A percentile compares a stretch with the other conserved stretches of the same genome.
These are phyloP conservation scores for Neurospora sp. DNA, from an alignment of 2,329 filamentous ascomycete genomes.

Conservation along the genomic window DNA sequence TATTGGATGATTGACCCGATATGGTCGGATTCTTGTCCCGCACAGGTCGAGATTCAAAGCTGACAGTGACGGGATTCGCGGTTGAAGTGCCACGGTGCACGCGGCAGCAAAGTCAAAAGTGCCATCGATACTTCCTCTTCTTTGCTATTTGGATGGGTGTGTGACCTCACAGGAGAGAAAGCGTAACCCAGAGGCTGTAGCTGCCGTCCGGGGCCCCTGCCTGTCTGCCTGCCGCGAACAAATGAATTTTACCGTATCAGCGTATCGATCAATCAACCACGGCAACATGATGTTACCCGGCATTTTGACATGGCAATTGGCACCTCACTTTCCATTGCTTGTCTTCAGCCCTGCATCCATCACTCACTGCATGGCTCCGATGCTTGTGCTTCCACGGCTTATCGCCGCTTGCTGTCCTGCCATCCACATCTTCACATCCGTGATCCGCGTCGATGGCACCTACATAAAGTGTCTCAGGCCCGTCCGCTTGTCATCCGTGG, in stretches of 20 bases:
- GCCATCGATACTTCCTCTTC: background rate
- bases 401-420: background rate
- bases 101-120: background rate
- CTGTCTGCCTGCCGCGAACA: background rate
- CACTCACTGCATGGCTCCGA: background rate
- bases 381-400: background rate
- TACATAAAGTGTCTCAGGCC: background rate
- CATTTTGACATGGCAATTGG: background rate
- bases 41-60: background rate
- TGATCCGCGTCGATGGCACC: background rate
- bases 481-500: background rate
- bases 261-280: background rate
- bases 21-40: background rate
- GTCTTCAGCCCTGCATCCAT: background rate
- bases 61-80: background rate
- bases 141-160: background rate
- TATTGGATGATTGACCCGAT: background rate
- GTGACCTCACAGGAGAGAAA: background rate
- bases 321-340: background rate
- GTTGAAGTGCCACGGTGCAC: background rate
- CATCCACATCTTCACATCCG: background rate
- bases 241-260: background rate
- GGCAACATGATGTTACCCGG: background rate
- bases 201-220: background rate
- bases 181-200: background rate